phyloP scores from a whole-genome alignment of 78 protist species.

The Monocercomonoides exilis region DNA sequence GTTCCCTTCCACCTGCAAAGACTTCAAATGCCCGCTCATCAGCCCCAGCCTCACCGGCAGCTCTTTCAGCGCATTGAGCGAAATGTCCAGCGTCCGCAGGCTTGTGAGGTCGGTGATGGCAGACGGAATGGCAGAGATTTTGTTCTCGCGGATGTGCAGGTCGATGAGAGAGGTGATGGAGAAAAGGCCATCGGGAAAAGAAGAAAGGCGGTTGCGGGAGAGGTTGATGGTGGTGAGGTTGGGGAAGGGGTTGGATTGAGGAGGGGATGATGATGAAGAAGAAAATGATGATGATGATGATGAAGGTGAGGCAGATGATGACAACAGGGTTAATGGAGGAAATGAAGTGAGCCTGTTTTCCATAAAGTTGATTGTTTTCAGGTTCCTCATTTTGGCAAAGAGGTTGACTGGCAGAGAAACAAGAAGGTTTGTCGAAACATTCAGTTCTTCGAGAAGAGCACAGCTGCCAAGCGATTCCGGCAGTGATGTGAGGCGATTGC shows the following conservation, averaged over 20 bases:
- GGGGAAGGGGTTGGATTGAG: not conserved
- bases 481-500: not conserved
- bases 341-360: not conserved
- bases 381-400: not conserved
- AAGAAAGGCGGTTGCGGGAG: not conserved
- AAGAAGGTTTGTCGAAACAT: not conserved
- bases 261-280: too few species aligned
- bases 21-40: not conserved
- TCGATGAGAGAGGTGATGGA: not conserved
- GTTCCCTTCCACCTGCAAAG: not conserved
- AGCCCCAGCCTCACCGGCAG: not conserved
- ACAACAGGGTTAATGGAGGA: not conserved
- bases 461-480: not conserved
- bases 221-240: not conserved
- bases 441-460: not conserved
- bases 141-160: not conserved
- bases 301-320: too few species aligned
- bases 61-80: not conserved
- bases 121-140: not conserved
- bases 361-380: not conserved
- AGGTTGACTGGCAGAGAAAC: not conserved
- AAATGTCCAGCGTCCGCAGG: not conserved
- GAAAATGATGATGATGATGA: too few species aligned
- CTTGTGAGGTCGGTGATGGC: not conserved
- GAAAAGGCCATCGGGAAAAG: not conserved